Evolutionary conservation across 495 filamentous ascomycete species (phyloP).

Genomic region (Chaetomium cochliodes): DNA sequence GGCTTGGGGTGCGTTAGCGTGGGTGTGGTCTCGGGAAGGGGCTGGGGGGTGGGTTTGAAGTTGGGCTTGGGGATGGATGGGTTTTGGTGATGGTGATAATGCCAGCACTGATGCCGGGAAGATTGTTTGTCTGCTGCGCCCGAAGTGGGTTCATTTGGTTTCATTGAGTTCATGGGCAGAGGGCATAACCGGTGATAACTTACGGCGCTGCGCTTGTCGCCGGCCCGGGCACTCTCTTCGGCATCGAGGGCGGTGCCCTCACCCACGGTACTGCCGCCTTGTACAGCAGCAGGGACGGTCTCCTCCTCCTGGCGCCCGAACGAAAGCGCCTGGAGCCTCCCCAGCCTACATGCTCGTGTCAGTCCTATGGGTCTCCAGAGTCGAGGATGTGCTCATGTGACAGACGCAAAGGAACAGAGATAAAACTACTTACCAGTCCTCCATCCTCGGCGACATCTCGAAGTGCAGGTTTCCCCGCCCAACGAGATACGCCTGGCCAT

Average conservation of each 20-base stretch:
- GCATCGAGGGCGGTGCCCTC: not conserved
- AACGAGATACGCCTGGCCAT: not conserved
- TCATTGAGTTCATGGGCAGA: not conserved
- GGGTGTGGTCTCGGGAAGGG: not conserved
- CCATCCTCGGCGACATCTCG: conserved; percentile 11
- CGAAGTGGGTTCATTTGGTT: not conserved
- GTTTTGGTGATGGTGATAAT: not conserved
- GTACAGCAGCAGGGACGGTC: not conserved
- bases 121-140: too few relatives aligned
- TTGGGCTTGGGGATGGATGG: too few relatives aligned
- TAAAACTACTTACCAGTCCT: conserved; percentile 4
- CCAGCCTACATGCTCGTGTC: conserved; percentile 1
- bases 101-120: not conserved
- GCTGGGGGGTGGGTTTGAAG: not conserved
- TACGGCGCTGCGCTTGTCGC: conserved; percentile 10
- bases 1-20: not conserved
- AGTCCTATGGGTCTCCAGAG: not conserved
- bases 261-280: not conserved
- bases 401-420: not conserved
- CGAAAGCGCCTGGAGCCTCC: conserved; percentile 8
- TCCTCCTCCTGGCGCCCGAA: conserved; percentile 7
- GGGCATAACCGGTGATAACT: not conserved
- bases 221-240: not conserved
- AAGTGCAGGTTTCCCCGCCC: not conserved
- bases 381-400: not conserved